Conservation (phyloP, 2,329 filamentous ascomycete species). For the Colletotrichum tanaceti region DNA sequence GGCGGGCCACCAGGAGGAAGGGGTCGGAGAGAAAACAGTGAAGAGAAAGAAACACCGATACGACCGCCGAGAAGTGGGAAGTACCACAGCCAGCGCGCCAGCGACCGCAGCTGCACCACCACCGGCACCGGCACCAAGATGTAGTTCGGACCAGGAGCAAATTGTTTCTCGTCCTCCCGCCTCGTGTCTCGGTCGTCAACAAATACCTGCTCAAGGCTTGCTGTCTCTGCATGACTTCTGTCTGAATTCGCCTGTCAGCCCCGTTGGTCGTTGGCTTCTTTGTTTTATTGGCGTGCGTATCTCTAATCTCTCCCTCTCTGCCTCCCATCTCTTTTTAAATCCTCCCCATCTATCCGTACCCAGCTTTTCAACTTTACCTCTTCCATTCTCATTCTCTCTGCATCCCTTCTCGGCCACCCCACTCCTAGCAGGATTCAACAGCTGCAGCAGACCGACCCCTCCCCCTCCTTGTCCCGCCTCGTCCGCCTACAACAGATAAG, state of each 20-base stretch:
- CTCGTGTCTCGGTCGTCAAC: constrained; percentile 38
- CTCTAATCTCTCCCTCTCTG: constrained; percentile 9
- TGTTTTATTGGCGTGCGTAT: constrained; percentile 28
- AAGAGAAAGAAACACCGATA: constrained; percentile 11
- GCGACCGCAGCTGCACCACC: not conserved
- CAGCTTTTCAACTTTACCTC: constrained; percentile 4
- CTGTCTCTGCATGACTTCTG: constrained; percentile 33
- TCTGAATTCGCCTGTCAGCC: constrained; percentile 16
- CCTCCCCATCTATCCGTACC: not conserved
- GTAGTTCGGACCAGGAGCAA: constrained; percentile 25
- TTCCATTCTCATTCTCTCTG: not conserved
- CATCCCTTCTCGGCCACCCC: constrained; percentile 11
- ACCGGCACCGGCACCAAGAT: not conserved
- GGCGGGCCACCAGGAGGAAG: constrained; percentile 10
- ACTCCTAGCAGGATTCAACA: constrained; percentile 35
- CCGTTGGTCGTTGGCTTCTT: constrained; percentile 12
- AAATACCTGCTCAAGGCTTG: constrained; percentile 35
- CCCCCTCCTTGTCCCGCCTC: constrained; percentile 15
- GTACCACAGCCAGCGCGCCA: not conserved
- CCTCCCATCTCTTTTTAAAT: constrained; percentile 3
- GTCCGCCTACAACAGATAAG: constrained; percentile 1
- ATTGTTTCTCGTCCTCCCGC: constrained; percentile 29
- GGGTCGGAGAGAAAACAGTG: not conserved
- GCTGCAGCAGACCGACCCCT: constrained; percentile 24
- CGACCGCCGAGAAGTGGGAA: not conserved